These are phyloP conservation scores for Termitomyces sp. DNA, from an alignment of 768 basidiomycete genomes.

Conservation along the genomic window DNA sequence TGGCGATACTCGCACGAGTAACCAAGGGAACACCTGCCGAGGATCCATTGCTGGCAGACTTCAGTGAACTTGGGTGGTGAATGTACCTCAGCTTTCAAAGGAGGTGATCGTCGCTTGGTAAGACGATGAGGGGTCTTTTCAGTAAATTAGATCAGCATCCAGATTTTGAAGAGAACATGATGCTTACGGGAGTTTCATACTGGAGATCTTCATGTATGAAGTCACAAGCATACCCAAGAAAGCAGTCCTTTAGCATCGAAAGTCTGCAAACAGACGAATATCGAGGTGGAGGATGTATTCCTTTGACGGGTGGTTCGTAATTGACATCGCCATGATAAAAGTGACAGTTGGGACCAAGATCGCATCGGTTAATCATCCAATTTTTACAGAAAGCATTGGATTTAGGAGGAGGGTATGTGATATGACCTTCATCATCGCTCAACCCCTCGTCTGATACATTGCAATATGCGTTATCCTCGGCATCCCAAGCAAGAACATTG, in stretches of 20 bases:
- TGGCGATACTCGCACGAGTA: slow-evolving; percentile 21
- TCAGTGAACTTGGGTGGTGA: slow-evolving; percentile 14
- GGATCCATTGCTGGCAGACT: slow-evolving; percentile 27
- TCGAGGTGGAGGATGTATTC: slow-evolving; percentile 13
- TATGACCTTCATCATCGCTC: neutral
- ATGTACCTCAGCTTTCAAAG: neutral
- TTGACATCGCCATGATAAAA: slow-evolving; percentile 12
- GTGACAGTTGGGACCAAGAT: slow-evolving; percentile 6
- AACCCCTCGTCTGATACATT: neutral
- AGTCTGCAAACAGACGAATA: slow-evolving; percentile 1
- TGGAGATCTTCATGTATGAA: slow-evolving; percentile 9
- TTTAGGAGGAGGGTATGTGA: slow-evolving; percentile 6
- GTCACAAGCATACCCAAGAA: slow-evolving; percentile 6
- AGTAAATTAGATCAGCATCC: neutral
- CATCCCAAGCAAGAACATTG: neutral
- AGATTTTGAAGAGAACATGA: neutral
- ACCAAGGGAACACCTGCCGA: slow-evolving; percentile 16
- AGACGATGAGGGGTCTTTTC: neutral
- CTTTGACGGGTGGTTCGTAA: slow-evolving; percentile 11
- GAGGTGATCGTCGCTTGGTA: neutral
- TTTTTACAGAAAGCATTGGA: slow-evolving; percentile 5
- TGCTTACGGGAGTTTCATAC: slow-evolving; percentile 9
- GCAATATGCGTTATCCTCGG: neutral
- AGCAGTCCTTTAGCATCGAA: slow-evolving; percentile 3
- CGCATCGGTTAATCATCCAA: slow-evolving; percentile 11